A percentile compares a stretch with the other conserved stretches of the same genome.
These are phyloP conservation scores for Pseudogymnoascus sp. DNA, from an alignment of 2,329 filamentous ascomycete genomes.

Conservation along the genomic window DNA sequence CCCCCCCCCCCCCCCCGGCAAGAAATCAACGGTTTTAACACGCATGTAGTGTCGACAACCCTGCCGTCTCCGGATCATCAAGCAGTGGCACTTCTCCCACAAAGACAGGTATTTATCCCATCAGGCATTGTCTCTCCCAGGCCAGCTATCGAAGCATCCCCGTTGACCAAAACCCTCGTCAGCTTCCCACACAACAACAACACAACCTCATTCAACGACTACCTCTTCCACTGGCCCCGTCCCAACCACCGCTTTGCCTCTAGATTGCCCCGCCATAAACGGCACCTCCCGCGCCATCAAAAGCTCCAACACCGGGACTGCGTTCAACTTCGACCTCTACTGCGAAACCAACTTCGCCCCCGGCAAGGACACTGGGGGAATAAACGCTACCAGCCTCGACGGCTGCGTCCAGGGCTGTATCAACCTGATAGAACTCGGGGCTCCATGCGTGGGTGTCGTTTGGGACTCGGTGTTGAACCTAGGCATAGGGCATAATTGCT, in stretches of 20 bases:
- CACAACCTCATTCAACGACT: not conserved
- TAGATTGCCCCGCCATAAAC: not conserved
- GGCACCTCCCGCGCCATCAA: not conserved
- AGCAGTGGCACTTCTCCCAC: not conserved
- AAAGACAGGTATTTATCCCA: constrained; percentile 1
- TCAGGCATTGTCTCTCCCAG: not conserved
- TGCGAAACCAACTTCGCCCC: not conserved
- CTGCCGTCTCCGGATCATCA: not conserved
- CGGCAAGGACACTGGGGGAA: not conserved
- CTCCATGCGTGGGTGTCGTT: not conserved
- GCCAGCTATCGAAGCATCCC: not conserved
- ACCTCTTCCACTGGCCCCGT: not conserved
- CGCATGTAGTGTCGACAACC: not conserved
- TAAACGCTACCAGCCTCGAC: not conserved
- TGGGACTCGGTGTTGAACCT: not conserved
- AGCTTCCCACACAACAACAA: not conserved
- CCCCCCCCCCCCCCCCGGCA: not conserved
- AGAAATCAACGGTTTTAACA: not conserved
- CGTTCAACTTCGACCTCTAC: not conserved
- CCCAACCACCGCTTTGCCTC: not conserved
- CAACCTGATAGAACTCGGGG: not conserved
- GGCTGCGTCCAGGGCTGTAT: not conserved
- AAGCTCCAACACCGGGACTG: not conserved
- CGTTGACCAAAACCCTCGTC: not conserved
- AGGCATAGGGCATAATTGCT: not conserved